These are phyloP conservation scores for Chrysosphaeria jannelii DNA, from an alignment of 2,329 filamentous ascomycete genomes.

Conservation along the genomic window DNA sequence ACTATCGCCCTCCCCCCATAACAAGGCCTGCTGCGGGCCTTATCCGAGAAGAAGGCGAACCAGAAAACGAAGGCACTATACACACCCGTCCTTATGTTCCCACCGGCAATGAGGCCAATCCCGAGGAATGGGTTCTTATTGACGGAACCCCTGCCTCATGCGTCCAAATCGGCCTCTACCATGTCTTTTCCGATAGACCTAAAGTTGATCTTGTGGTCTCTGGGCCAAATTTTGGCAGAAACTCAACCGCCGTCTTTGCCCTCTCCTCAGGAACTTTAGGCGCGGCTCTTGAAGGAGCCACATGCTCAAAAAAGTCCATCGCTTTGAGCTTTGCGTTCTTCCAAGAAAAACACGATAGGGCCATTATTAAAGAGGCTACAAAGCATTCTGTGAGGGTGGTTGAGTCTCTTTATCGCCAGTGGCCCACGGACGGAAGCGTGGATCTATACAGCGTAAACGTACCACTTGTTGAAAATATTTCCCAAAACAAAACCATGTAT, in stretches of 20 bases:
- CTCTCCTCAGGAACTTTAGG: slow-evolving; percentile 51
- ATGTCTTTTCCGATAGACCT: slow-evolving; percentile 43
- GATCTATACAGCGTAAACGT: slow-evolving; percentile 86
- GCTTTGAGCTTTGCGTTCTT: slow-evolving; percentile 83
- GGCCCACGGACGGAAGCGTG: slow-evolving; percentile 31
- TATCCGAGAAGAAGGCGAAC: slow-evolving; percentile 11
- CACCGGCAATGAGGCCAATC: background rate
- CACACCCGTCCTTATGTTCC: slow-evolving; percentile 20
- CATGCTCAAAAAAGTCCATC: slow-evolving; percentile 39
- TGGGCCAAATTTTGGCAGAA: slow-evolving; percentile 60
- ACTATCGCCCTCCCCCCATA: slow-evolving; percentile 32
- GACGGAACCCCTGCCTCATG: slow-evolving; percentile 59
- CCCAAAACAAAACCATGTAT: slow-evolving; percentile 42
- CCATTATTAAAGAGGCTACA: slow-evolving; percentile 50
- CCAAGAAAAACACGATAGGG: slow-evolving; percentile 51
- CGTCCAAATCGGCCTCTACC: slow-evolving; percentile 54
- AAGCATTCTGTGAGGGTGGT: slow-evolving; percentile 46
- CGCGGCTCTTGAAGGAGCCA: slow-evolving; percentile 46
- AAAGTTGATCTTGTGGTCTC: slow-evolving; percentile 49
- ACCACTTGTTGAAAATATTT: slow-evolving; percentile 50
- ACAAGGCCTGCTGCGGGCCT: slow-evolving; percentile 10
- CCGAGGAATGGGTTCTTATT: slow-evolving; percentile 53
- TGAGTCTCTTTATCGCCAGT: slow-evolving; percentile 48
- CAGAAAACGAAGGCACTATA: slow-evolving; percentile 27
- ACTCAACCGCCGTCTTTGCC: slow-evolving; percentile 53